Base-by-base conservation (phyloP, 1,139 yeast genomes). In the Geotrichum carabidarum region DNA sequence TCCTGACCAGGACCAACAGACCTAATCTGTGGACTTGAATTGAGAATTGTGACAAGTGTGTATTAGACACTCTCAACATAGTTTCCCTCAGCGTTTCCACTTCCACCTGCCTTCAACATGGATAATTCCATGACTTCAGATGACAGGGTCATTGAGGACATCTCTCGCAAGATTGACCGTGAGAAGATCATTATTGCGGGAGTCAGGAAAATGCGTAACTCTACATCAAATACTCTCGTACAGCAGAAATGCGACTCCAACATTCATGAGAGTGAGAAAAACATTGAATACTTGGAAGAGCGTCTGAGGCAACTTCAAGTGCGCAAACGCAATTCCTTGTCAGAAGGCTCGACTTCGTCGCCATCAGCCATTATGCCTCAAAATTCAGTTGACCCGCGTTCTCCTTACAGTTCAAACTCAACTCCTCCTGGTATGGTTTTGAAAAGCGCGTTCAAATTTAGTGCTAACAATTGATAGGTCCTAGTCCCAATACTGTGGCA, bases 181-280 rank as follows among this genome's bases (percentile, higher is more conserved):
- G 98, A 93, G 71, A 78, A 78, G 65, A 90, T 87, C 66, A 84
- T 91, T 70, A 88, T 91, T 52, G 84, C 83, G 61, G 98, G 97
- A 53, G 93, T 95, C 57, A 83, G 85, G 58, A 79, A 85, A 58
- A 76, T 93, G 72, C 84, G 88, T 68, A 82, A 82, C 67, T 83
- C 82, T 60, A 88, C 98, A 18, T 71, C 76, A 60, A 93, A 93
- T 70, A 76, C 84, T 18, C 82, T 81, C 60, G 96, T 91, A 49
- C 89, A 91, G 63, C 95, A 89, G 67, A 82, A 86, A 67, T 91
- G 98, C 74, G 91, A 89, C 70, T 83, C 91, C 40, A 89, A 86
- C 65, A 90, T 93, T 63, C 77, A 94, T 59, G 98, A 93, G 65
- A 91, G 97, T 1, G 90, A 89, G 65, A 83, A 88, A 60, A 91